Percentiles rank a stretch among this genome's conserved stretches.
Conservation (phyloP, 2,329 filamentous ascomycete genomes). For the Pestalotiopsis sp. region DNA sequence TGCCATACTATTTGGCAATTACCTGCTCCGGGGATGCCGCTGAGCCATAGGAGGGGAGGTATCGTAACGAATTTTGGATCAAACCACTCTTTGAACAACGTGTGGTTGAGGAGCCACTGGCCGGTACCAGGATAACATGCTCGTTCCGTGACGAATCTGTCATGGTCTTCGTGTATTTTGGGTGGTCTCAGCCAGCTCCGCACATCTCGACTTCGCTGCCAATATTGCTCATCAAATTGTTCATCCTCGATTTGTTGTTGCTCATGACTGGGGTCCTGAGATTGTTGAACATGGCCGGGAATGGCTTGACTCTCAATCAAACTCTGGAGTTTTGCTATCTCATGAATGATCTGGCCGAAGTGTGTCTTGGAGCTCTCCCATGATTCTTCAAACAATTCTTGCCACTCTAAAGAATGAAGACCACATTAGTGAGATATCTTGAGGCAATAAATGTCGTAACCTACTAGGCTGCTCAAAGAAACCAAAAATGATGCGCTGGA, state of each 20-base stretch:
- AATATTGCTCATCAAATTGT: not conserved
- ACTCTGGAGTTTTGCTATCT: constrained; percentile 19
- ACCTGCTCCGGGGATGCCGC: constrained; percentile 31
- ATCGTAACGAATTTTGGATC: constrained; percentile 18
- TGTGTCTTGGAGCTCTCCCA: constrained; percentile 25
- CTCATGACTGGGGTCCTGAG: not conserved
- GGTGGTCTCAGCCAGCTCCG: not conserved
- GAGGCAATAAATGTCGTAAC: not conserved
- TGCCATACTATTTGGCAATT: constrained; percentile 3
- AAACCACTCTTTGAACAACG: constrained; percentile 22
- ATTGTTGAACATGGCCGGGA: constrained; percentile 20
- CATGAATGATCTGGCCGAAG: constrained; percentile 20
- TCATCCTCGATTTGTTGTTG: not conserved
- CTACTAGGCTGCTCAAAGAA: constrained; percentile 23
- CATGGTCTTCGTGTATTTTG: not conserved
- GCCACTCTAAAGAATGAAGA: constrained; percentile 23
- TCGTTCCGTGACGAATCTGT: constrained; percentile 8
- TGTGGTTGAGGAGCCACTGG: constrained; percentile 23
- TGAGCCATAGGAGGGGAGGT: constrained; percentile 26
- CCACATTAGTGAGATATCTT: not conserved
- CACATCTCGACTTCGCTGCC: not conserved
- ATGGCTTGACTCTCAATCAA: constrained; percentile 25
- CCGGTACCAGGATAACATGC: constrained; percentile 20
- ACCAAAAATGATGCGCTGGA: constrained; percentile 19
- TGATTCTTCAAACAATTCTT: constrained; percentile 26